These are phyloP conservation scores for Candida silvatica DNA, from an alignment of 805 yeast species.

Conservation along the genomic window DNA sequence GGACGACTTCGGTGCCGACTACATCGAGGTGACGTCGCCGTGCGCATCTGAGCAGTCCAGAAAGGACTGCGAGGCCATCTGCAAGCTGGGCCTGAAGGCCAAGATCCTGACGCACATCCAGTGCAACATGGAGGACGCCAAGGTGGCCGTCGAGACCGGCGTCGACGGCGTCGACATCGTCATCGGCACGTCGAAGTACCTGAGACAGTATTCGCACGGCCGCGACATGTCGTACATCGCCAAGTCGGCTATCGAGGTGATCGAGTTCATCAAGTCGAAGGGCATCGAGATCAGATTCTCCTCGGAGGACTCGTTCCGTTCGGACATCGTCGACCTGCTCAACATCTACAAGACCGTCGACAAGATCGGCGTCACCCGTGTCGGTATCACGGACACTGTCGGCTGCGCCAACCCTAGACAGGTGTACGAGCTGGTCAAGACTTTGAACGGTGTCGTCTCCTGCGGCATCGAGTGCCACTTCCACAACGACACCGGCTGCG, in stretches of 20 bases:
- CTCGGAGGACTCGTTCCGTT: slow-evolving; percentile 53
- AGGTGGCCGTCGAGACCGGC: slow-evolving; percentile 53
- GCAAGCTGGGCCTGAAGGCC: slow-evolving; percentile 50
- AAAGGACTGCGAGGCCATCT: slow-evolving; percentile 48
- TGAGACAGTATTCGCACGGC: slow-evolving; percentile 51
- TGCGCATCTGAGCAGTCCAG: slow-evolving; percentile 52
- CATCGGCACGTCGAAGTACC: slow-evolving; percentile 50
- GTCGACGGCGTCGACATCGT: slow-evolving; percentile 57
- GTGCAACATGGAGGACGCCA: slow-evolving; percentile 56
- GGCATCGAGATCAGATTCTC: slow-evolving; percentile 52
- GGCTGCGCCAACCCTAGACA: slow-evolving; percentile 61
- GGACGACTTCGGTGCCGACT: slow-evolving; percentile 54
- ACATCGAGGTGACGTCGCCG: slow-evolving; percentile 52
- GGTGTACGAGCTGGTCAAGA: slow-evolving; percentile 50
- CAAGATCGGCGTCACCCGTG: slow-evolving; percentile 53
- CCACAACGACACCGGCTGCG: slow-evolving; percentile 59
- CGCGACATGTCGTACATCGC: slow-evolving; percentile 55
- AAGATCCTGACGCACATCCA: slow-evolving; percentile 52
- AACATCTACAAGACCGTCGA: slow-evolving; percentile 54
- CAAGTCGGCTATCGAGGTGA: slow-evolving; percentile 47
- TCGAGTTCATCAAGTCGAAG: slow-evolving; percentile 51
- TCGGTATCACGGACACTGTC: slow-evolving; percentile 57
- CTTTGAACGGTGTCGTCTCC: slow-evolving; percentile 45
- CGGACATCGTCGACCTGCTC: slow-evolving; percentile 50
- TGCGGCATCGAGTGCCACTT: slow-evolving; percentile 57